A percentile compares a stretch with the other conserved stretches of the same genome.
phyloP scores from a whole-genome alignment of 768 basidiomycete species.

The Auricularia heimuer region DNA sequence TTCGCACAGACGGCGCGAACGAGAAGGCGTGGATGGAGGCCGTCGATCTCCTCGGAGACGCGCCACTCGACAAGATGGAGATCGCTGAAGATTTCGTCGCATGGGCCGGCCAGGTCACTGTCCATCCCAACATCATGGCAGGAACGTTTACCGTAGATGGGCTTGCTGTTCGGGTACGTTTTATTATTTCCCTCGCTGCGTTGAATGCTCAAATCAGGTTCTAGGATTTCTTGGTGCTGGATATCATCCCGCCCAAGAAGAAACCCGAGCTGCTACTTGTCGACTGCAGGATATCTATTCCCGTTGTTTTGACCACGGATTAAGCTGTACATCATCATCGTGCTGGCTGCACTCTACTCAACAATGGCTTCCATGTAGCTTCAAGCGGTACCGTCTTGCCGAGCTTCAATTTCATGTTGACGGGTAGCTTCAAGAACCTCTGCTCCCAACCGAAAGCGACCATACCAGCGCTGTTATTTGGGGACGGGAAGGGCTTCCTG shows the following conservation, averaged over 20 bases:
- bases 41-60: not conserved
- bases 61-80: not conserved
- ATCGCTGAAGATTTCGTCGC: not conserved
- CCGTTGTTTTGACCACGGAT: not conserved
- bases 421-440: no score
- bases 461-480: no score
- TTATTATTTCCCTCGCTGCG: not conserved
- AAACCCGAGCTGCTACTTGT: not conserved
- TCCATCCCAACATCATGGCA: not conserved
- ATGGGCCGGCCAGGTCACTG: not conserved
- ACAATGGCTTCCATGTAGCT: no score
- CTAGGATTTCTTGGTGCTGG: not conserved
- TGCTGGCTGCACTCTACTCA: no score
- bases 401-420: no score
- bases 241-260: not conserved
- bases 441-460: no score
- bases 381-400: no score
- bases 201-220: no score
- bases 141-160: not conserved
- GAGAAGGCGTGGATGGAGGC: not conserved
- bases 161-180: not conserved
- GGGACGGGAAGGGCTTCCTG: no score
- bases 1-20: not conserved
- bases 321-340: not conserved
- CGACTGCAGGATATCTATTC: not conserved